phyloP scores from a whole-genome alignment of 768 basidiomycete species.

The Lyophyllum shimeji region DNA sequence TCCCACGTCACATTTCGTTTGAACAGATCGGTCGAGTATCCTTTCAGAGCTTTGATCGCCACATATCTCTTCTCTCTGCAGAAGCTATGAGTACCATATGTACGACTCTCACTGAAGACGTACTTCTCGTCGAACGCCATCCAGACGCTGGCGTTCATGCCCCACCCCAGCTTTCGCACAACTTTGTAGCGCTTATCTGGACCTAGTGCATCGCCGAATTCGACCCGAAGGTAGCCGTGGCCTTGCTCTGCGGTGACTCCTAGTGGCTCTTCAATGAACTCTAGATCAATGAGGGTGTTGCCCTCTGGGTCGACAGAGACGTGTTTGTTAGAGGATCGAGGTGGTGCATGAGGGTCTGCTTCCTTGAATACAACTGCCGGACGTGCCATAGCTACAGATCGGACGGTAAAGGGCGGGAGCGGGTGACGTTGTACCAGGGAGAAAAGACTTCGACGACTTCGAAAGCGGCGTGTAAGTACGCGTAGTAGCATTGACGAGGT shows the following conservation, averaged over 20 bases:
- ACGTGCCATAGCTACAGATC: background rate
- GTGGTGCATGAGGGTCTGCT: background rate
- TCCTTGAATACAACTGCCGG: background rate
- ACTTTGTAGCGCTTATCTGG: conserved; percentile 24
- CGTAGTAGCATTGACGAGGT: background rate
- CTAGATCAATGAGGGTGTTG: background rate
- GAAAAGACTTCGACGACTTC: background rate
- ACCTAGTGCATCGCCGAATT: conserved; percentile 27
- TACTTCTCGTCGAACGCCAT: conserved; percentile 25
- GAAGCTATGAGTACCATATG: background rate
- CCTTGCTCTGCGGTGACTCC: conserved; percentile 8
- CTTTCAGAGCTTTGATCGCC: conserved; percentile 30
- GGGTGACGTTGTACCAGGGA: background rate
- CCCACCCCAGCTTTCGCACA: conserved; percentile 30
- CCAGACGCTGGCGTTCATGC: conserved; percentile 30
- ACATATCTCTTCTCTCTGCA: conserved; percentile 24
- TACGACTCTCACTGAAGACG: conserved; percentile 3
- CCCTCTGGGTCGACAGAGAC: conserved; percentile 10
- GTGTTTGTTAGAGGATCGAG: conserved; percentile 12
- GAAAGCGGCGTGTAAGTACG: background rate
- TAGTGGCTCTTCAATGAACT: background rate
- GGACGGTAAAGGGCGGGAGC: background rate
- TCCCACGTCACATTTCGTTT: conserved; percentile 20
- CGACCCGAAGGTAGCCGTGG: conserved; percentile 24
- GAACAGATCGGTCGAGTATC: conserved; percentile 21